Evolutionary conservation across 768 basidiomycete genomes (phyloP).

Genomic region (Psilocybe subaeruginosa): DNA sequence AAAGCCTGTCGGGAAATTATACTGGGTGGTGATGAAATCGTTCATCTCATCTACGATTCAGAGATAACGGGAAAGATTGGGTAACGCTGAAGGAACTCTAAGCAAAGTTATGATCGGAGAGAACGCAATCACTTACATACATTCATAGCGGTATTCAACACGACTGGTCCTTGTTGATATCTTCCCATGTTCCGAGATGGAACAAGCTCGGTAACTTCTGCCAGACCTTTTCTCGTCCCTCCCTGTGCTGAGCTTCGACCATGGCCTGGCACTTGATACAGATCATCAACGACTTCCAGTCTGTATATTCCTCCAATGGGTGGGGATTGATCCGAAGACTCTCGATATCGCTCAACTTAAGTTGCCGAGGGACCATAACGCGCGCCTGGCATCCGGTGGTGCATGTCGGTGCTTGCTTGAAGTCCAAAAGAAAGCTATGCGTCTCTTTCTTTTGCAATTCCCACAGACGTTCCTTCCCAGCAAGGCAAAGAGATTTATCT

Average conservation of each 20-base stretch:
- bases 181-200: conserved; percentile 40
- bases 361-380: conserved; percentile 18
- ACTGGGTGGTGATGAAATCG: too few species aligned
- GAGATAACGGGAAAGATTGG: too few species aligned
- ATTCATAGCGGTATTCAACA: conserved; percentile 20
- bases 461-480: conserved; percentile 43
- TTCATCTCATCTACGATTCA: too few species aligned
- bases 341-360: conserved; percentile 35
- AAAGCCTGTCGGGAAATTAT: too few species aligned
- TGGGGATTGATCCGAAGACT: conserved; percentile 37
- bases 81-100: too few species aligned
- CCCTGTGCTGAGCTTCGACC: conserved; percentile 32
- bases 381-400: conserved; percentile 27
- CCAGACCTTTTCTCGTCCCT: conserved; percentile 41
- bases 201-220: conserved; percentile 37
- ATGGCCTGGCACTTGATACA: conserved; percentile 34
- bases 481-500: conserved; percentile 44
- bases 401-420: conserved; percentile 33
- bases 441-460: conserved; percentile 39
- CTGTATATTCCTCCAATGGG: conserved; percentile 38
- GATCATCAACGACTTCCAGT: conserved; percentile 34
- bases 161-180: conserved; percentile 36
- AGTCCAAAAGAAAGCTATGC: conserved; percentile 40
- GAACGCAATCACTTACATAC: background rate
- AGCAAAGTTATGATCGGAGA: too few species aligned